Base-by-base conservation (phyloP, 23 red algal species). In the Gracilaria domingensis region DNA sequence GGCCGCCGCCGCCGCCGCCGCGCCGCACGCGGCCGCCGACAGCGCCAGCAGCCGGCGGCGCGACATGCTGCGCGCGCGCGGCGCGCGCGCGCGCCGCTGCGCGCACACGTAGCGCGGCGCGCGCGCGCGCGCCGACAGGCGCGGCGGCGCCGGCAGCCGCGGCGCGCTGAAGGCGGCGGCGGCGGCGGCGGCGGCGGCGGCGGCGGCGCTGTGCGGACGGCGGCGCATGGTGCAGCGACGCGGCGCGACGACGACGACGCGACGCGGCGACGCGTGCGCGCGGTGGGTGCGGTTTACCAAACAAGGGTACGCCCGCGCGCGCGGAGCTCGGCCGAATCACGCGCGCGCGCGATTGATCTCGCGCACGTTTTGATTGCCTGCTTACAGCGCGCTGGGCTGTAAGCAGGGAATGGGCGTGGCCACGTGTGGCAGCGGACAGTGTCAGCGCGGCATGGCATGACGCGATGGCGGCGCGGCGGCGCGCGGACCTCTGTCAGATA, bases 21-120 rank as follows among this genome's bases (percentile, higher is more conserved):
- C 64, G 64, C 30, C 32, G 64, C 1, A 34, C 6, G 16, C 64
- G 32, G 64, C 64, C 21, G 83, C 70, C 11, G 75, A 48, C 4
- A 79, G 29, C 25, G 47, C 38, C 39, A 94, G 57, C n/a, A 88
- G 45, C 39, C 42, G 50, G 7, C 92, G 50, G 1, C 92, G 92
- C 36, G 83, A 77, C 8, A 77, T 12, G 72, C 9, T 4, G n/a
- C 8, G 35, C 69, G 66, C 17, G 20, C 20, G 55, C 55, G 55
- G 55, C 55, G 55, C 7, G 7, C 7, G 55, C 55, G 55, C 7
- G 0, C 24, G 59, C 59, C 0, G 59, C 59, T 32, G 64, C 4
- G 64, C 29, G 32, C 64, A 36, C 64, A 32, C 30, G 30, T 12
- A 9, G 9, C 26, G 64, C 33, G 64, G 24, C 32, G 64, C 64